These are phyloP conservation scores for Pharnaceum exiguum DNA, from an alignment of 148 eudicot species.

Conservation along the genomic window DNA sequence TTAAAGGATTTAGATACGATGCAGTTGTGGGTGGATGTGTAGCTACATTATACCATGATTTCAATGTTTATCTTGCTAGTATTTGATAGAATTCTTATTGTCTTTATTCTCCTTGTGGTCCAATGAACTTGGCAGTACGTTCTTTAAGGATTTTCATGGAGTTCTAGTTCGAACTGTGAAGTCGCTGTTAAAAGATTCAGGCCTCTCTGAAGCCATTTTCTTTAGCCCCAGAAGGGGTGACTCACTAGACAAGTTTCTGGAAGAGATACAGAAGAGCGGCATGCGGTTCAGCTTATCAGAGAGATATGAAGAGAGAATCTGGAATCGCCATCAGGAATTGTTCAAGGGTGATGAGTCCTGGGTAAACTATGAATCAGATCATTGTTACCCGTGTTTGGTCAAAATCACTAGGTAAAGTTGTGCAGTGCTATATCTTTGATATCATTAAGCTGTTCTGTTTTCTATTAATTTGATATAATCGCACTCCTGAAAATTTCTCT, in stretches of 20 bases:
- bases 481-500: neutral
- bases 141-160: conserved; percentile 76
- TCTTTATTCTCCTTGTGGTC: neutral
- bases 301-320: conserved; percentile 54
- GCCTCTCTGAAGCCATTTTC: conserved; percentile 62
- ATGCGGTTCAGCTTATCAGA: conserved; percentile 55
- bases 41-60: too few relatives aligned
- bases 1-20: too few relatives aligned
- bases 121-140: conserved; percentile 78
- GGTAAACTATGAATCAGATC: conserved; percentile 81
- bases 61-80: neutral
- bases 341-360: conserved; percentile 47
- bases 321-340: conserved; percentile 62
- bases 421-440: too few relatives aligned
- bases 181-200: conserved; percentile 47
- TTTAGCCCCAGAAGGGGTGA: conserved; percentile 84
- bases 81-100: neutral
- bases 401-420: conserved; percentile 45
- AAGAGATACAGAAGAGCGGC: conserved; percentile 43
- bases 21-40: too few relatives aligned
- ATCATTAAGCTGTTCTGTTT: neutral
- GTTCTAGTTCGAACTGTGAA: conserved; percentile 61
- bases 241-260: conserved; percentile 69
- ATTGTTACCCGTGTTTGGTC: conserved; percentile 89
- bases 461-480: neutral